Evolutionary conservation across 352 stramenopile genomes (phyloP), one percentile per base, ranked within the genome.

Genomic region (Plasmopara halstedii): DNA sequence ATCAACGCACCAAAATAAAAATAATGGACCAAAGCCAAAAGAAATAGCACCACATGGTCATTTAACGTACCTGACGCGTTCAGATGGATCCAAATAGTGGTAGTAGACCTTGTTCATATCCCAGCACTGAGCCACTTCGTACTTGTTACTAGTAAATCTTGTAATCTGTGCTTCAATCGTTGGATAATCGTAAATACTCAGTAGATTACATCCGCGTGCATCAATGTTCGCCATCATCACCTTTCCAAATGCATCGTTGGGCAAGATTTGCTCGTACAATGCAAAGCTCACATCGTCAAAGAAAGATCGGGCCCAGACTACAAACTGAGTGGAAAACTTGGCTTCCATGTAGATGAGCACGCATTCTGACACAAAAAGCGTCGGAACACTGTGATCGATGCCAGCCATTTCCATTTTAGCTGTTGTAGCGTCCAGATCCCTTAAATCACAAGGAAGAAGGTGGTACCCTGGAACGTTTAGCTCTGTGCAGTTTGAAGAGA

Each of bases 21-120:
- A n/a, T n/a, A n/a, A n/a, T n/a, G n/a, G n/a, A n/a, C n/a, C n/a
- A n/a, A n/a, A n/a, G n/a, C n/a, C n/a, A n/a, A n/a, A n/a, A n/a
- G n/a, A n/a, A n/a, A n/a, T n/a, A 39, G 0, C 25, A 11, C 25
- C 33, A 26, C 6, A 10, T n/a, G 39, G n/a, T n/a, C 35, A 25
- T 42, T 6, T 6, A 4, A 60, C 79, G 39, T 74, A 88, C 80
- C 82, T 72, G 15, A 50, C 42, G 15, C 80, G 79, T 45, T 95
- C 83, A 7, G 42, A 35, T 1, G 67, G 51, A 39, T 87, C 63
- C 15, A 97, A 49, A 54, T 72, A 94, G 27, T 94, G 74, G 52
- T 95, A 96, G 63, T 96, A 96, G 19, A 97, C 71, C 46, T 91
- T 67, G 70, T 96, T 93, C 85, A 96, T 95, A 66, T 95, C 81